Conservation (phyloP, 1,139 yeast species). For the Yamadazyma aaseri region DNA sequence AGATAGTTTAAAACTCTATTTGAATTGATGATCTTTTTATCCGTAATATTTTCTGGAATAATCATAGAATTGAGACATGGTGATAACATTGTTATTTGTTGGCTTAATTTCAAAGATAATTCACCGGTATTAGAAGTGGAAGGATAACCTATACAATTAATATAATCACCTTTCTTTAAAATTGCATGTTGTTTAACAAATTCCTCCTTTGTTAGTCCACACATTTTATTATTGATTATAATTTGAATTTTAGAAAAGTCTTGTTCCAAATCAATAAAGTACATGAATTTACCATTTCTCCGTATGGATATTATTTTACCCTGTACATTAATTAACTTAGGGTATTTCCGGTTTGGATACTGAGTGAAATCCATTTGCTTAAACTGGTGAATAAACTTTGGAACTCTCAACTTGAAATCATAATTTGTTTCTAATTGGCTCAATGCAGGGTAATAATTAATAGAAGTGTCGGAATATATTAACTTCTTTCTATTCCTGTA, state of each 20-base stretch:
- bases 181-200: conserved; percentile 46
- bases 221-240: conserved; percentile 53
- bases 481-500: conserved; percentile 10
- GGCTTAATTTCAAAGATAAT: conserved; percentile 62
- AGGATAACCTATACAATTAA: conserved; percentile 65
- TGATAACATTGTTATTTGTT: conserved; percentile 51
- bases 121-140: conserved; percentile 78
- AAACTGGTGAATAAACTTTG: conserved; percentile 10
- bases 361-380: conserved; percentile 7
- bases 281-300: conserved; percentile 62
- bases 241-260: conserved; percentile 58
- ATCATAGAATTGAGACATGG: conserved; percentile 64
- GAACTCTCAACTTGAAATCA: conserved; percentile 10
- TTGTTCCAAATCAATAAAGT: conserved; percentile 65
- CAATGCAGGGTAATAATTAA: conserved; percentile 12
- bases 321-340: conserved; percentile 25
- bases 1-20: conserved; percentile 76
- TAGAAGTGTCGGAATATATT: conserved; percentile 1
- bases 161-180: conserved; percentile 69
- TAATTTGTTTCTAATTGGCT: conserved; percentile 2
- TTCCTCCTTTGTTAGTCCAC: conserved; percentile 38
- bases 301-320: conserved; percentile 62
- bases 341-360: conserved; percentile 9
- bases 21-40: conserved; percentile 56
- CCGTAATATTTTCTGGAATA: conserved; percentile 61